A percentile compares a stretch with the other conserved stretches of the same genome.
Conservation (phyloP, 2,329 filamentous ascomycete species). For the Peltaster fructicola region DNA sequence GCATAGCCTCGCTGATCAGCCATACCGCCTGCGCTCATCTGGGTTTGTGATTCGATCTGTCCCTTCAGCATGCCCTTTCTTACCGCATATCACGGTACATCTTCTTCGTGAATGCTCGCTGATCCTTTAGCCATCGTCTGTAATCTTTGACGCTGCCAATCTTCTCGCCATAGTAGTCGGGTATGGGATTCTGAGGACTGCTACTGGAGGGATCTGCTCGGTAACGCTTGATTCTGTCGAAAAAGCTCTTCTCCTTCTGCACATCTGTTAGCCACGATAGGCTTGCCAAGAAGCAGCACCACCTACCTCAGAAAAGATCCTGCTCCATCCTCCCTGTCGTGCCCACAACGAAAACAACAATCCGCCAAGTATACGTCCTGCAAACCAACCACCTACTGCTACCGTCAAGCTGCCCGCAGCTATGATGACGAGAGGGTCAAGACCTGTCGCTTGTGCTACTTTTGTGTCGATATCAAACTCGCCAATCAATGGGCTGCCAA, state of each 20-base stretch:
- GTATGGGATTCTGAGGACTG: conserved; percentile 80
- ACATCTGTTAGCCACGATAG: too few species aligned
- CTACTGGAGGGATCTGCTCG: conserved; percentile 81
- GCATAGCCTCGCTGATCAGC: background rate
- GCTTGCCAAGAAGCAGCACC: background rate
- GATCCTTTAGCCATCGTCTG: conserved; percentile 91
- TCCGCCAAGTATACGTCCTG: conserved; percentile 68
- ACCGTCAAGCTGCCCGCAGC: conserved; percentile 63
- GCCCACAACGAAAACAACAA: conserved; percentile 63
- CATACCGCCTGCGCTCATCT: background rate
- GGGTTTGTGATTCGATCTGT: background rate
- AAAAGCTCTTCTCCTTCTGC: conserved; percentile 88
- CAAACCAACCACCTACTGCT: conserved; percentile 70
- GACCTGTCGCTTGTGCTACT: conserved; percentile 51
- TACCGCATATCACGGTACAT: conserved; percentile 49
- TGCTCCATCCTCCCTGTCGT: conserved; percentile 38
- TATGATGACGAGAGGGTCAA: conserved; percentile 76
- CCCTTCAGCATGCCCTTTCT: background rate
- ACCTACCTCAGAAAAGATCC: conserved; percentile 51
- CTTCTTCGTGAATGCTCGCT: conserved; percentile 79
- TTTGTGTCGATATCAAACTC: conserved; percentile 52
- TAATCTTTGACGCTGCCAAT: conserved; percentile 86
- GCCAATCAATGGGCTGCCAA: conserved; percentile 48
- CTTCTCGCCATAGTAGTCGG: conserved; percentile 98
- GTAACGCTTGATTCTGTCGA: conserved; percentile 75